Conservation (phyloP, 192 early-diverging fungal species). For the Chytriomyces sp. region DNA sequence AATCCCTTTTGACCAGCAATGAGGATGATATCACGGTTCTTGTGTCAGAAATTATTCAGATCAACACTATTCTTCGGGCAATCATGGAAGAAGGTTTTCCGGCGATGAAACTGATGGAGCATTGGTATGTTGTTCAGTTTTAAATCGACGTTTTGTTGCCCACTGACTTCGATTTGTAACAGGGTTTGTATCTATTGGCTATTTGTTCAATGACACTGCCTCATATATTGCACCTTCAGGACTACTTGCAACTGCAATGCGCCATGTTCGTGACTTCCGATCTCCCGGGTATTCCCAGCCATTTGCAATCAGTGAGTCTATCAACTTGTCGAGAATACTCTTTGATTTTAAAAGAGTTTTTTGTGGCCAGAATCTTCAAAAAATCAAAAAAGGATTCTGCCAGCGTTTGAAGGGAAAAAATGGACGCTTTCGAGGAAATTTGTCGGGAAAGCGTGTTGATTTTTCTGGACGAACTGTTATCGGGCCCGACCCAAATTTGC, state of each 20-base stretch:
- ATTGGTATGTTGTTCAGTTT: slow-evolving; percentile 1
- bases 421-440: slow-evolving; percentile 97
- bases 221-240: slow-evolving; percentile 72
- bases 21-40: slow-evolving; percentile 98
- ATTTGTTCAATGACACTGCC: neutral
- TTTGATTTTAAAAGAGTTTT: slow-evolving; percentile 52
- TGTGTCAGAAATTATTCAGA: slow-evolving; percentile 90
- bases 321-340: neutral
- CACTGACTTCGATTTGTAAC: neutral
- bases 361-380: slow-evolving; percentile 50
- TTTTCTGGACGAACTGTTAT: slow-evolving; percentile 99
- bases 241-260: slow-evolving; percentile 87
- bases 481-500: slow-evolving; percentile 97
- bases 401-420: slow-evolving; percentile 99
- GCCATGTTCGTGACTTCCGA: slow-evolving; percentile 98
- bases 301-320: slow-evolving; percentile 47
- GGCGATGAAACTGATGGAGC: slow-evolving; percentile 27
- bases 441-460: slow-evolving; percentile 99
- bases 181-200: slow-evolving; percentile 12
- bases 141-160: neutral
- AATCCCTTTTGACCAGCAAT: slow-evolving; percentile 61
- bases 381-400: slow-evolving; percentile 82
- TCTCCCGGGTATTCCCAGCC: slow-evolving; percentile 83
- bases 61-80: slow-evolving; percentile 55
- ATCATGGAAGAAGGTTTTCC: slow-evolving; percentile 26